Percentiles rank a stretch among this genome's conserved stretches.
Conservation (phyloP, 257 asterid species). For the Ophiorrhiza pumila region DNA sequence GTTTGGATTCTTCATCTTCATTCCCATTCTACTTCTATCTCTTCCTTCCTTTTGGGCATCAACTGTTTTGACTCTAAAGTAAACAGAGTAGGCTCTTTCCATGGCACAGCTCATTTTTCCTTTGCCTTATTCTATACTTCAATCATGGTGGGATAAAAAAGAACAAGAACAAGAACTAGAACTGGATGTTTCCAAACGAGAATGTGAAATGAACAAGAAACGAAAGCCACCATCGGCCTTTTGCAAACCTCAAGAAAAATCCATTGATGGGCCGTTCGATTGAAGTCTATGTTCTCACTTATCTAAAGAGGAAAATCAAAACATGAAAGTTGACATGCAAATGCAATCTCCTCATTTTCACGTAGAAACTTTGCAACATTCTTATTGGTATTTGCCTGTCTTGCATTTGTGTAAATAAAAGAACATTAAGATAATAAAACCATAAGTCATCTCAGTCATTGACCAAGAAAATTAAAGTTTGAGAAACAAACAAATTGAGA, state of each 20-base stretch:
- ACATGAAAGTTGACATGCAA: not conserved
- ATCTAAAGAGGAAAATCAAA: not conserved
- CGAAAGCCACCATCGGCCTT: not conserved
- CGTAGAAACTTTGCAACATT: not conserved
- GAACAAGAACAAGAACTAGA: too few relatives aligned
- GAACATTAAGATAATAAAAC: not conserved
- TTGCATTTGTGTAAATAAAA: not conserved
- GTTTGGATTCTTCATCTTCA: too few relatives aligned
- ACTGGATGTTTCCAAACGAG: too few relatives aligned
- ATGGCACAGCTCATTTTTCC: not conserved
- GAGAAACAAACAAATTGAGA: not conserved
- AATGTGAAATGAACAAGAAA: too few relatives aligned
- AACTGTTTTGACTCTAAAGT: too few relatives aligned
- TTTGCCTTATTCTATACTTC: conserved; percentile 2
- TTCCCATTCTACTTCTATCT: too few relatives aligned
- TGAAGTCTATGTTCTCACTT: not conserved
- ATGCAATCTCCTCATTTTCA: not conserved
- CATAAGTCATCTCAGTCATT: not conserved
- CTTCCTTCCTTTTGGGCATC: too few relatives aligned
- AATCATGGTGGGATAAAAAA: too few relatives aligned
- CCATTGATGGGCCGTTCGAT: not conserved
- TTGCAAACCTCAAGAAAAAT: not conserved
- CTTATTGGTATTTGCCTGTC: not conserved
- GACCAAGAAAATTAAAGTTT: not conserved
- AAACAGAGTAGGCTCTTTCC: too few relatives aligned